These are phyloP conservation scores for Allomyces arbusculus DNA, from an alignment of 192 early-diverging fungal species.

Conservation along the genomic window DNA sequence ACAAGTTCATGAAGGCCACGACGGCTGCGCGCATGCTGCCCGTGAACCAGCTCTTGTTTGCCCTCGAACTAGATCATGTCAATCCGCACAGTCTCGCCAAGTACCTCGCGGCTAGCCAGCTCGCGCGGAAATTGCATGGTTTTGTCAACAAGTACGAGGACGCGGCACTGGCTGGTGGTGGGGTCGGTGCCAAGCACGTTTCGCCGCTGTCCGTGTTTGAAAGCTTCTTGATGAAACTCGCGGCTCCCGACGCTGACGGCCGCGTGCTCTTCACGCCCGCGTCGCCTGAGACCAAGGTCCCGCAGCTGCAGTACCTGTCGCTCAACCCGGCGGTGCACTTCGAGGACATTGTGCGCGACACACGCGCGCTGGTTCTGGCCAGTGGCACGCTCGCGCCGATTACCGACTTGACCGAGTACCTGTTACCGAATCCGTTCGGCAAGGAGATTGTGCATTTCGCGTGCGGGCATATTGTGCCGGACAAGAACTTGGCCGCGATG, in stretches of 20 bases:
- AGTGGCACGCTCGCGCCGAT: constrained; percentile 89
- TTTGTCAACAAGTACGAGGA: constrained; percentile 20
- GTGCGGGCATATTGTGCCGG: constrained; percentile 2
- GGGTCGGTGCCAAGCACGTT: constrained; percentile 1
- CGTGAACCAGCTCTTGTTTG: constrained; percentile 50
- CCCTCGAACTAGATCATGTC: constrained; percentile 48
- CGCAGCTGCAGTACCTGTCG: constrained; percentile 57
- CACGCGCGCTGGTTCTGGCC: constrained; percentile 61
- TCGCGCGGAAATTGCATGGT: constrained; percentile 43
- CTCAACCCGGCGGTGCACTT: constrained; percentile 69
- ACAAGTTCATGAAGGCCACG: constrained; percentile 18
- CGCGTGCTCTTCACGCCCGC: constrained; percentile 24
- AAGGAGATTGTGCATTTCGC: neutral
- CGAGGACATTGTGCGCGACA: constrained; percentile 50
- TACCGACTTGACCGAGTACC: constrained; percentile 17
- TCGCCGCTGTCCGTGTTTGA: constrained; percentile 18
- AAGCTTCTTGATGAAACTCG: constrained; percentile 29
- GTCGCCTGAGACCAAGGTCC: constrained; percentile 1
- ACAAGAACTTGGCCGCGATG: constrained; percentile 3
- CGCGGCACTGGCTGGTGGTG: neutral
- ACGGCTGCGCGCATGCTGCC: constrained; percentile 13
- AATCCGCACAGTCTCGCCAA: constrained; percentile 57
- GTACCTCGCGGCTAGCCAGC: constrained; percentile 43
- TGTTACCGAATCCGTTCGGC: constrained; percentile 4
- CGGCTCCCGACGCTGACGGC: constrained; percentile 46